phyloP scores from a whole-genome alignment of 768 basidiomycete species.

The Rubroboletus pulcherrimus region DNA sequence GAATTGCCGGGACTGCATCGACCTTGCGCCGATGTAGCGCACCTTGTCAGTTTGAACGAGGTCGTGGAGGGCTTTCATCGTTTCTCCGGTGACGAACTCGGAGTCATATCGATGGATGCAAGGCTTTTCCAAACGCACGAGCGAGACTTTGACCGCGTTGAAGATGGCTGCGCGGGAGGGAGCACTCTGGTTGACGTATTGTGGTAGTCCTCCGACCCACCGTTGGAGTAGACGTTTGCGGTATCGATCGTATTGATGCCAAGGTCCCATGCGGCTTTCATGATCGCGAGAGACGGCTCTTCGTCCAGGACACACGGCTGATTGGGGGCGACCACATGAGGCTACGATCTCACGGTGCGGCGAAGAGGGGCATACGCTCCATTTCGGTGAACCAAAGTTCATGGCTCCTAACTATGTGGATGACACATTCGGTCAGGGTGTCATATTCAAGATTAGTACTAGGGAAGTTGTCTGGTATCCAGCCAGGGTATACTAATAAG shows the following conservation, averaged over 20 bases:
- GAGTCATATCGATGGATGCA: slow-evolving; percentile 41
- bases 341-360: neutral
- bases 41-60: slow-evolving; percentile 44
- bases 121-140: slow-evolving; percentile 31
- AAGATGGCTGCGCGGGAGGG: slow-evolving; percentile 36
- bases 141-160: slow-evolving; percentile 34
- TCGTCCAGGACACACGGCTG: slow-evolving; percentile 27
- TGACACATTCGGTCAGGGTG: neutral
- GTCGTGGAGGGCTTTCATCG: slow-evolving; percentile 49
- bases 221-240: slow-evolving; percentile 19
- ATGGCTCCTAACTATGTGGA: slow-evolving; percentile 23
- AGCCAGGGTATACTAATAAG: neutral
- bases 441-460: neutral
- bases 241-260: slow-evolving; percentile 40
- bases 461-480: neutral
- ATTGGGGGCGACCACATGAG: neutral
- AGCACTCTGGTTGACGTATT: slow-evolving; percentile 33
- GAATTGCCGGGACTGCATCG: slow-evolving; percentile 45
- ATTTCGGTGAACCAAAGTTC: slow-evolving; percentile 28
- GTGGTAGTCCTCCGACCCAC: slow-evolving; percentile 5
- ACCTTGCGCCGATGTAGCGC: slow-evolving; percentile 47
- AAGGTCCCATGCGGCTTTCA: slow-evolving; percentile 37
- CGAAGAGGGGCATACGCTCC: slow-evolving; percentile 13
- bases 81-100: slow-evolving; percentile 37
- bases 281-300: slow-evolving; percentile 27